Evolutionary conservation across 257 asterid genomes (phyloP), one percentile per base, ranked within the genome.

Genomic region (Nemophila menziesii): DNA sequence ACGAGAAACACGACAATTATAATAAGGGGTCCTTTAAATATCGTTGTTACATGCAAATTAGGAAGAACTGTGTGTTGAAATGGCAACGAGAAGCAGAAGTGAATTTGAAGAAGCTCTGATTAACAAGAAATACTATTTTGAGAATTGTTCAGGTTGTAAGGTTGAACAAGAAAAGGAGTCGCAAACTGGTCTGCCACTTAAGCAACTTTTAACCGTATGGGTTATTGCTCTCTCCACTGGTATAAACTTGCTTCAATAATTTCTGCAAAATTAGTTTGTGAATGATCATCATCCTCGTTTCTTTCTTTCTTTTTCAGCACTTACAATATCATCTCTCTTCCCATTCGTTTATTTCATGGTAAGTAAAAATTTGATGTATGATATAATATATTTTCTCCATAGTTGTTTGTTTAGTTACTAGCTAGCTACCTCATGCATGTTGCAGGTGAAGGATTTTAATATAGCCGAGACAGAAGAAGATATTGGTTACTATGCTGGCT

Each of bases 331-430:
- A 27, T 80, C 87, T 33, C 86, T 80, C 51, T 77, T 70, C 44
- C 92, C 87, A 20, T 80, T 77, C 71, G 75, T 80, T 37, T 80
- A 77, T 55, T 77, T 73, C 62, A 80, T 80, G 92, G 92, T 80
- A 77, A 62, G 51, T 36, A 11, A n/a, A 14, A 29, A 29, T 5
- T 29, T 29, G 15, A 34, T n/a, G 16, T 7, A 20, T 4, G 7
- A 9, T 20, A 13, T 6, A 3, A 5, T 21, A 33, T 20, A 34
- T 47, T 38, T 8, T 12, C 16, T n/a, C 3, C 22, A 5, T 33
- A 16, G 26, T 21, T 22, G 33, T 1, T 39, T 6, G 16, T 18
- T 22, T 12, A 16, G 10, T 16, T 17, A 22, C 11, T 49, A 3
- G 18, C 12, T 26, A 6, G 6, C 12, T 29, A 29, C 12, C 36